Percentiles rank a stretch among this genome's conserved stretches.
Evolutionary conservation across 2,329 filamentous ascomycete species (phyloP).

Genomic region (Sphaerulina vaccinii): DNA sequence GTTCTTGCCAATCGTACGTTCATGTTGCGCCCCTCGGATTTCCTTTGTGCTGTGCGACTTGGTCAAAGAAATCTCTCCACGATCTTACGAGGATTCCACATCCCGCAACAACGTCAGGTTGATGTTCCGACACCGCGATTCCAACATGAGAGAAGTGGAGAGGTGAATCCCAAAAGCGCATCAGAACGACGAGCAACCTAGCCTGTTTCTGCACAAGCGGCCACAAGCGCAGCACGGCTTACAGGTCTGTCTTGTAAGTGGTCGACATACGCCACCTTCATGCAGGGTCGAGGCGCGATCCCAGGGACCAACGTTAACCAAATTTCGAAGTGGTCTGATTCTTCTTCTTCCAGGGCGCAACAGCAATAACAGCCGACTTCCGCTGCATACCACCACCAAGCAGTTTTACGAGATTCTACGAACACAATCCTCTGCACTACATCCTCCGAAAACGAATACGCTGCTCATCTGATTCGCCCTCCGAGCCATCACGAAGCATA

Average conservation of each 20-base stretch:
- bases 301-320: not conserved
- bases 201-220: not conserved
- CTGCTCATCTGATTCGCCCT: not conserved
- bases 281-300: not conserved
- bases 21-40: too few species aligned
- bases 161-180: too few species aligned
- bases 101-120: not conserved
- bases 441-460: too few species aligned
- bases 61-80: not conserved
- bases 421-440: too few species aligned
- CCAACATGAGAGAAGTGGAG: conserved; percentile 12
- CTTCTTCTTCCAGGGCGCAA: too few species aligned
- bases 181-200: too few species aligned
- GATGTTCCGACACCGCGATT: not conserved
- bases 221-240: not conserved
- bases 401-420: too few species aligned
- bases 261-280: not conserved
- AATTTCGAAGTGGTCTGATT: too few species aligned
- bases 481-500: not conserved
- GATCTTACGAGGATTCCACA: not conserved
- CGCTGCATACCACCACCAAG: too few species aligned
- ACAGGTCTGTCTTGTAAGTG: not conserved
- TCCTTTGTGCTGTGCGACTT: too few species aligned
- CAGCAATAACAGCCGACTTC: too few species aligned
- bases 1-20: too few species aligned